Conservation (phyloP, 768 basidiomycete species). For the Leccinellum luteum region DNA sequence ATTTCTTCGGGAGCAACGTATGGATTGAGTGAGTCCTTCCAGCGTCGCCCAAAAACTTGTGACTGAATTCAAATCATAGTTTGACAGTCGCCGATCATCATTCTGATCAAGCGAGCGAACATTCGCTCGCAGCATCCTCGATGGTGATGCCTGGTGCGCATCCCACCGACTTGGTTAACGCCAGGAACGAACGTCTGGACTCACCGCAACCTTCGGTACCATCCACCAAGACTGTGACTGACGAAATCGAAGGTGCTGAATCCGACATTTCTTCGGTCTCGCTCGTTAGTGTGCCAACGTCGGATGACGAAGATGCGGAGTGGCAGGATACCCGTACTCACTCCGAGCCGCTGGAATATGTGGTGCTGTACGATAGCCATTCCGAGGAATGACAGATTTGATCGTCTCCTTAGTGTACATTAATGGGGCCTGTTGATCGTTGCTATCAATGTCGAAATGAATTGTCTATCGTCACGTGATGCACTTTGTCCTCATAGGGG, state of each 20-base stretch:
- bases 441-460: not conserved
- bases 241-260: slow-evolving; percentile 33
- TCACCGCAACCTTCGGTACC: slow-evolving; percentile 11
- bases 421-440: not conserved
- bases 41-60: not conserved
- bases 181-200: slow-evolving; percentile 3
- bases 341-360: slow-evolving; percentile 54
- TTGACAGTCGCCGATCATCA: slow-evolving; percentile 63
- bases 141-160: slow-evolving; percentile 59
- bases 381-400: slow-evolving; percentile 42
- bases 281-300: slow-evolving; percentile 59
- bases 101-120: slow-evolving; percentile 35
- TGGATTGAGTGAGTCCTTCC: slow-evolving; percentile 71
- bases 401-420: slow-evolving; percentile 7
- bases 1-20: slow-evolving; percentile 63
- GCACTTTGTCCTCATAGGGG: slow-evolving; percentile 9
- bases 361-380: slow-evolving; percentile 67
- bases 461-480: slow-evolving; percentile 9
- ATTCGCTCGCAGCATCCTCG: slow-evolving; percentile 64
- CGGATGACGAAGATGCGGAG: slow-evolving; percentile 49
- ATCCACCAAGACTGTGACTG: slow-evolving; percentile 37
- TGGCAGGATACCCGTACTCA: slow-evolving; percentile 58
- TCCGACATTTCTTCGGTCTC: slow-evolving; percentile 52
- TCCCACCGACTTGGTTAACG: slow-evolving; percentile 11
- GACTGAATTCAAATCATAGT: slow-evolving; percentile 33